phyloP scores from a whole-genome alignment of 768 basidiomycete species.

The Plicaturopsis crispa region DNA sequence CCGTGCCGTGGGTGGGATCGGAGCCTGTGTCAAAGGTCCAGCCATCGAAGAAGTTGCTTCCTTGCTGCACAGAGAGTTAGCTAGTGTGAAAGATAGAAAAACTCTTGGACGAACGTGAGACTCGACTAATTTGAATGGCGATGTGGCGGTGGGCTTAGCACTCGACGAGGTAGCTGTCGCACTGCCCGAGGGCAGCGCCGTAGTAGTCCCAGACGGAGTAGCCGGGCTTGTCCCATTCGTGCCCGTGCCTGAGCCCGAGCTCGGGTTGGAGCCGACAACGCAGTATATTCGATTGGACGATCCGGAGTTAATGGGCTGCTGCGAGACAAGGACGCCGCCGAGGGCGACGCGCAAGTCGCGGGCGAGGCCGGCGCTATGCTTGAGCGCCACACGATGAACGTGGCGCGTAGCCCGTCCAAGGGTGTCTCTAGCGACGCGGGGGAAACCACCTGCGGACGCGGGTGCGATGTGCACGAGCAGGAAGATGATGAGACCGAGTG shows the following conservation, averaged over 20 bases:
- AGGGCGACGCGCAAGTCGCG: conserved; percentile 66
- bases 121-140: conserved; percentile 53
- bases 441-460: conserved; percentile 20
- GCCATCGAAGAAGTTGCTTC: conserved; percentile 71
- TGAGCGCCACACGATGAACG: conserved; percentile 47
- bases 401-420: conserved; percentile 35
- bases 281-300: conserved; percentile 26
- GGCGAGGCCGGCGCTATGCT: conserved; percentile 54
- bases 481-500: conserved; percentile 29
- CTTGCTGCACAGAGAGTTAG: conserved; percentile 31
- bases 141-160: conserved; percentile 22
- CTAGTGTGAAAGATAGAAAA: background rate
- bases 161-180: conserved; percentile 13
- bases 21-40: conserved; percentile 63
- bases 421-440: too few relatives aligned
- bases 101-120: conserved; percentile 39
- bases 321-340: conserved; percentile 39
- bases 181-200: conserved; percentile 12
- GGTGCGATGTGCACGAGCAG: conserved; percentile 20
- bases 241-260: conserved; percentile 10
- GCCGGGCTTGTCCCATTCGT: conserved; percentile 9
- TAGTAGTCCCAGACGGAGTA: conserved; percentile 10
- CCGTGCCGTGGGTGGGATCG: conserved; percentile 76
- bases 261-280: conserved; percentile 19
- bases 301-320: conserved; percentile 17